Base-by-base conservation (phyloP, 139 green algal genomes). In the Nannochloris sp. region DNA sequence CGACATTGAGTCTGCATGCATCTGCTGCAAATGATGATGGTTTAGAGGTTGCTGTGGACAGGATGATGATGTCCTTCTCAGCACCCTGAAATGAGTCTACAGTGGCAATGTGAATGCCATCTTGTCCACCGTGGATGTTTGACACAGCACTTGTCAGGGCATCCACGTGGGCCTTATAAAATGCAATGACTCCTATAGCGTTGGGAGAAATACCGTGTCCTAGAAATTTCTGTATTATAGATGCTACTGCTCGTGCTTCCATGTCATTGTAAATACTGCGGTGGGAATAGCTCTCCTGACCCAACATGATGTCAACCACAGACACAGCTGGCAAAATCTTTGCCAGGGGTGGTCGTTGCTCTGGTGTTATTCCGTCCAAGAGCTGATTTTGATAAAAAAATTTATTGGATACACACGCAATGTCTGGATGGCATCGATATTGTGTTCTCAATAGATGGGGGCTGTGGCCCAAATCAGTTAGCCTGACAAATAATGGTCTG, bases 31-130 rank as follows among this genome's bases (percentile, higher is more conserved):
- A 84, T 49, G 29, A 20, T 14, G 56, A 23, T 40, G 30, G 29
- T 1, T 78, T 71, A 0, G 75, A 84, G 6, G 86, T 66, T 11
- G 80, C 77, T n/a, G 82, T 89, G 9, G 85, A 80, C 31, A 95
- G 64, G 14, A 95, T 58, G 59, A 95, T 83, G 13, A 90, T 69
- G 12, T 89, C 80, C 56, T 85, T 86, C 62, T 95, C 87, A 26
- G 81, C 79, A 16, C 87, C 88, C 79, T 93, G 87, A 67, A 91
- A 94, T 2, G 84, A 84, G 70, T 94, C 87, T n/a, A 94, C 83
- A 1, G 87, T 94, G 3, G 87, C 82, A 4, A 93, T 81, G 48
- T 78, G 71, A 4, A 88, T 62, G 16, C 14, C 30, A 0, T 53
- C 43, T 10, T 17, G 62, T 44, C 31, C 17, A 30, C 4, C 14